These are phyloP conservation scores for Scopulariopsis brevicaulis DNA, from an alignment of 2,329 filamentous ascomycete genomes.

Conservation along the genomic window DNA sequence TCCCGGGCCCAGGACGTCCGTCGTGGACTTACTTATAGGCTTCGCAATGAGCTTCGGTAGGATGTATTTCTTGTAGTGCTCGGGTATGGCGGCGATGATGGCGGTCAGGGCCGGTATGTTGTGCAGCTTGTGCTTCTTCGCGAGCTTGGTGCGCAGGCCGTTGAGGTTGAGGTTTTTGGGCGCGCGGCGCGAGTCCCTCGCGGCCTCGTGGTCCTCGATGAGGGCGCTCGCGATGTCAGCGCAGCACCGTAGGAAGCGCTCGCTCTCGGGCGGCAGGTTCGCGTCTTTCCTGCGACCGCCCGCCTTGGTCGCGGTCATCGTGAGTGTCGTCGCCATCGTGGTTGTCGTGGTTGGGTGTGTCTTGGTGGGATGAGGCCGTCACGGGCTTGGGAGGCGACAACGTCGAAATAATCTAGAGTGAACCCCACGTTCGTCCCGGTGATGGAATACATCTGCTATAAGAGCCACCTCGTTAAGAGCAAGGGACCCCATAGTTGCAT, in stretches of 20 bases:
- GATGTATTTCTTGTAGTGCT: conserved; percentile 99
- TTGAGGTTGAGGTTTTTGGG: conserved; percentile 91
- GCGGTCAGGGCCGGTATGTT: conserved; percentile 86
- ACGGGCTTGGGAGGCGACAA: not conserved
- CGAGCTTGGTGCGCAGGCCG: conserved; percentile 69
- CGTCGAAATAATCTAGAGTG: not conserved
- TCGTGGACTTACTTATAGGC: conserved; percentile 57
- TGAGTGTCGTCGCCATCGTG: conserved; percentile 32
- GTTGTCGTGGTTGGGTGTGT: not conserved
- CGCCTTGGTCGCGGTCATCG: conserved; percentile 51
- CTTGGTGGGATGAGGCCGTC: not conserved
- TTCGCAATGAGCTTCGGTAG: conserved; percentile 93
- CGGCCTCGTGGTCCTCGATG: conserved; percentile 85
- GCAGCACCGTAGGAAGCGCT: conserved; percentile 87
- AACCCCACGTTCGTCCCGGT: not conserved
- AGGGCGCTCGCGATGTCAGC: conserved; percentile 89
- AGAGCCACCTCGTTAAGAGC: not conserved
- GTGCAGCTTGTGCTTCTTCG: conserved; percentile 85
- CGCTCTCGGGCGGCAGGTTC: conserved; percentile 82
- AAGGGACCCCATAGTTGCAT: not conserved
- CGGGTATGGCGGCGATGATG: conserved; percentile 96
- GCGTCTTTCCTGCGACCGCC: conserved; percentile 57
- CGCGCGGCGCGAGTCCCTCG: conserved; percentile 59
- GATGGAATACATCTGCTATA: not conserved
- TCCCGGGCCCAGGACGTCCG: not conserved